phyloP scores from a whole-genome alignment of 2,329 filamentous ascomycete species.

The Diaporthe sp. region DNA sequence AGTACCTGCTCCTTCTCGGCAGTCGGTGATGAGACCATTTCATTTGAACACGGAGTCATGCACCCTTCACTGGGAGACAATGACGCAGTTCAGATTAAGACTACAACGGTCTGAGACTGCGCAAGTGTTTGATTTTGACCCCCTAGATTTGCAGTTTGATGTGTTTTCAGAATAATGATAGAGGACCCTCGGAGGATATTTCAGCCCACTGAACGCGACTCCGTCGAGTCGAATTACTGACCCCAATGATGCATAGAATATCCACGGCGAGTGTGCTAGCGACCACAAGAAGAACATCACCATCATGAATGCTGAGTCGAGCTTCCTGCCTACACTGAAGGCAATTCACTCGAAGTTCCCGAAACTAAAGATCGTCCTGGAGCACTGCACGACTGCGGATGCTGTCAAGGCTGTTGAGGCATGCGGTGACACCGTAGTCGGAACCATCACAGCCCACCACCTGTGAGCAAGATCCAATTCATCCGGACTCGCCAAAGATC shows the following conservation, averaged over 20 bases:
- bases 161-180: background rate
- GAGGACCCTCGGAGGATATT: background rate
- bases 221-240: slow-evolving; percentile 63
- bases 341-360: slow-evolving; percentile 83
- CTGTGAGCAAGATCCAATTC: slow-evolving; percentile 58
- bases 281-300: slow-evolving; percentile 58
- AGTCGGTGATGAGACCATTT: slow-evolving; percentile 20
- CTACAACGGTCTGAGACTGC: slow-evolving; percentile 30
- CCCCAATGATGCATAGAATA: slow-evolving; percentile 61
- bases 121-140: background rate
- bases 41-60: slow-evolving; percentile 16
- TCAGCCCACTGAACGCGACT: background rate
- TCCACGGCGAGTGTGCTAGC: slow-evolving; percentile 87
- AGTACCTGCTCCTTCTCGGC: background rate
- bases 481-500: background rate
- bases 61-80: slow-evolving; percentile 29
- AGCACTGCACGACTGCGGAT: slow-evolving; percentile 90
- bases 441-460: slow-evolving; percentile 89
- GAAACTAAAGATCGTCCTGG: slow-evolving; percentile 75
- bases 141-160: background rate
- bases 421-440: slow-evolving; percentile 82
- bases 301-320: slow-evolving; percentile 77
- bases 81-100: slow-evolving; percentile 28
- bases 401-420: slow-evolving; percentile 82
- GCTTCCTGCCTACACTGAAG: slow-evolving; percentile 84